Evolutionary conservation across 192 early-diverging fungal genomes (phyloP), one percentile per base, ranked within the genome.

Genomic region (Coemansia sp.): DNA sequence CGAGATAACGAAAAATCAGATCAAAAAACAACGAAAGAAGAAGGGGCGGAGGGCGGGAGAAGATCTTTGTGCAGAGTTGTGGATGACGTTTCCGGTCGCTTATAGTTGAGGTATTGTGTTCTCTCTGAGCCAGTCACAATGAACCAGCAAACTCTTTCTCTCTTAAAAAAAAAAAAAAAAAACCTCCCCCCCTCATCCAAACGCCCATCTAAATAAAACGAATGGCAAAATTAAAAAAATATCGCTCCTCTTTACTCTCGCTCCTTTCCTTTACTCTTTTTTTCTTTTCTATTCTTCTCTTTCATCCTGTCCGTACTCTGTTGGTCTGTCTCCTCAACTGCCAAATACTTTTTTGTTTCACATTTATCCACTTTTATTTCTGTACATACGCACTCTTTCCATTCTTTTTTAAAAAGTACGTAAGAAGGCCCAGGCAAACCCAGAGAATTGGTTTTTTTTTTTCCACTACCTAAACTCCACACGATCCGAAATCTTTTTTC

Each of bases 71-170:
- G 40, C 25, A 40, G 40, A 40, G 40, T 49, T 49, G 49, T 25
- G 49, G 22, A 52, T 52, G 49, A 52, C 49, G 49, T 52, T 9
- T 48, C 14, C 29, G 49, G 1, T 13, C 42, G 42, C 42, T 17
- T 45, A 45, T 13, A 5, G 42, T 5, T 2, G 4, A 13, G 42
- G 42, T 53, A 53, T 53, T 53, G 50, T 53, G 15, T 20, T 40
- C 38, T 11, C 38, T 40, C 9, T 40, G 38, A 53, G 25, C 25
- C 50, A 32, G 7, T 49, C n/a, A 49, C 22, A 20, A 14, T 49
- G 48, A 9, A 61, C 17, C 59, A 61, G 59, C 45, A 61, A 13
- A 25, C 2, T 19, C 46, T 48, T 48, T 48, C 17, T n/a, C 15
- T 46, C 45, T n/a, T n/a, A n/a, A n/a, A n/a, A n/a, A n/a, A n/a